phyloP scores from a whole-genome alignment of 2,329 filamentous ascomycete genomes.

The Periconia sp. region DNA sequence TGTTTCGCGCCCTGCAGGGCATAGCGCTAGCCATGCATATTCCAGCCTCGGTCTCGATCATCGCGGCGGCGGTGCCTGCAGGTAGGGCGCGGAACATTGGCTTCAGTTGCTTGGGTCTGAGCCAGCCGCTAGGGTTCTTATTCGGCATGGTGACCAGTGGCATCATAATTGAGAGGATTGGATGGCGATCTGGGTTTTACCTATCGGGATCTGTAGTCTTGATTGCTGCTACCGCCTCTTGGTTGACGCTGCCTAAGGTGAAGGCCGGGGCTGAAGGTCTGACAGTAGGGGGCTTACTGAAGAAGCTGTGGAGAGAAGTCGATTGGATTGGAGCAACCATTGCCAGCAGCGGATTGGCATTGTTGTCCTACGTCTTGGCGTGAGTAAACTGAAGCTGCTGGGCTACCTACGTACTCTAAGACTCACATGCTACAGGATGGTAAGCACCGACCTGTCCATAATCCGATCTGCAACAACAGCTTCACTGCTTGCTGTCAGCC shows the following conservation, averaged over 20 bases:
- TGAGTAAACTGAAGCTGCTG: conserved; percentile 14
- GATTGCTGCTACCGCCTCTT: conserved; percentile 42
- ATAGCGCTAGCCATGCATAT: conserved; percentile 56
- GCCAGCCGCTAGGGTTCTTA: conserved; percentile 58
- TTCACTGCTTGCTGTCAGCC: conserved; percentile 28
- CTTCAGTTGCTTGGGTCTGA: conserved; percentile 51
- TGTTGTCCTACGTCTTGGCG: conserved; percentile 32
- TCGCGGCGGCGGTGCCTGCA: conserved; percentile 36
- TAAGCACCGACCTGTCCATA: conserved; percentile 28
- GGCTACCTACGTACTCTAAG: background rate
- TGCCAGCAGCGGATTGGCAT: conserved; percentile 27
- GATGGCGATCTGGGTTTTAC: conserved; percentile 50
- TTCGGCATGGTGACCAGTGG: conserved; percentile 59
- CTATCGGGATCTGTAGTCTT: conserved; percentile 40
- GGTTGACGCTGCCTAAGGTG: conserved; percentile 29
- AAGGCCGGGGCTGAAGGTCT: conserved; percentile 9
- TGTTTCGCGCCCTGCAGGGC: conserved; percentile 55
- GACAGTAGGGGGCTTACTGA: conserved; percentile 7
- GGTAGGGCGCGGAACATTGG: conserved; percentile 40
- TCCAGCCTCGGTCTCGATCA: conserved; percentile 55
- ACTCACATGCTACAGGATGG: conserved; percentile 16
- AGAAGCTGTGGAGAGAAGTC: conserved; percentile 27
- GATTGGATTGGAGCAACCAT: conserved; percentile 39
- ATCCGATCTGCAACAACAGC: conserved; percentile 29
- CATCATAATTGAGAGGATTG: conserved; percentile 27